phyloP scores from a whole-genome alignment of 2,329 filamentous ascomycete species.

The Emergomyces africanus region DNA sequence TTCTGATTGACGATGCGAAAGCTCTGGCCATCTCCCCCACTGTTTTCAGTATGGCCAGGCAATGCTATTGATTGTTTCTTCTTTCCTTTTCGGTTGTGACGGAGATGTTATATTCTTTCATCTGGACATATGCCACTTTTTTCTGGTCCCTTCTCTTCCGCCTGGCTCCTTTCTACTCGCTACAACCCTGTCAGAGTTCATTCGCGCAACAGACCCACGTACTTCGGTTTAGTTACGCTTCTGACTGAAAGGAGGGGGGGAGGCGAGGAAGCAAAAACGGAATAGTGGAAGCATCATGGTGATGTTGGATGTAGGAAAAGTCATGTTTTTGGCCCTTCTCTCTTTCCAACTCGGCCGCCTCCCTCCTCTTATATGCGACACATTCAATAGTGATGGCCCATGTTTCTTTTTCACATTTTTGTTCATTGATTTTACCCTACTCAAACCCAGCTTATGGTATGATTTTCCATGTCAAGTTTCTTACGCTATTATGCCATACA shows the following conservation, averaged over 20 bases:
- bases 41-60: background rate
- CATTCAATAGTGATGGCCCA: background rate
- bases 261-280: too few relatives aligned
- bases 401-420: background rate
- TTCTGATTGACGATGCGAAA: background rate
- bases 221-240: too few relatives aligned
- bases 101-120: background rate
- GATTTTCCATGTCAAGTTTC: background rate
- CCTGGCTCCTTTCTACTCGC: background rate
- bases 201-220: background rate
- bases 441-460: background rate
- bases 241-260: too few relatives aligned
- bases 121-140: background rate
- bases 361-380: background rate
- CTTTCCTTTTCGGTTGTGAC: background rate
- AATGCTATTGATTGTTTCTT: background rate
- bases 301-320: too few relatives aligned
- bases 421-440: background rate
- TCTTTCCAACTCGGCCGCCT: background rate
- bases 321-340: background rate
- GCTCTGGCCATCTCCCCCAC: background rate
- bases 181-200: background rate
- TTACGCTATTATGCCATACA: background rate
- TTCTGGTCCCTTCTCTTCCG: background rate
- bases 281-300: too few relatives aligned